These are phyloP conservation scores for Austroboletus novae-zelandiae DNA, from an alignment of 1,284 basidiomycete genomes.

Conservation along the genomic window DNA sequence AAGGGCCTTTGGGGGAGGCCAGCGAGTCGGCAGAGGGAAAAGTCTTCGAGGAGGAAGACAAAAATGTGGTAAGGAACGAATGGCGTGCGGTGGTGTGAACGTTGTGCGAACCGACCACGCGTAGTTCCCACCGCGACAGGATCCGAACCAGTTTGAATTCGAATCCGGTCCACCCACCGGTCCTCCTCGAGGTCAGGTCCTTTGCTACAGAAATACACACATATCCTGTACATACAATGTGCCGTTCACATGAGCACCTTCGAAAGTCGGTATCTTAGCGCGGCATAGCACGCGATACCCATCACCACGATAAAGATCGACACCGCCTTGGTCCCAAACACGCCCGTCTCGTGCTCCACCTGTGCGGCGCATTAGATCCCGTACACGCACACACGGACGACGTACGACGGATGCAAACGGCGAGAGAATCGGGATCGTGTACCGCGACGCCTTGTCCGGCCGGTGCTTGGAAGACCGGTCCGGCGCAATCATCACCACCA, in stretches of 20 bases:
- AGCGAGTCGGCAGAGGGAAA: constrained; percentile 14
- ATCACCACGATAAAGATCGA: constrained; percentile 36
- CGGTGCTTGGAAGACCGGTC: constrained; percentile 29
- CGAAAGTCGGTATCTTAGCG: constrained; percentile 25
- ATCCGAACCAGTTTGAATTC: constrained; percentile 23
- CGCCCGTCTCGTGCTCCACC: constrained; percentile 63
- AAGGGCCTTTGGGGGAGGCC: constrained; percentile 13
- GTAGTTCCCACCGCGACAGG: constrained; percentile 24
- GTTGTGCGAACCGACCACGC: constrained; percentile 16
- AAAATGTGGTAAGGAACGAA: not conserved
- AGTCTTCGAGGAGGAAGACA: constrained; percentile 3
- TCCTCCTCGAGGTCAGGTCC: no score
- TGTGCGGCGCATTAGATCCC: constrained; percentile 27
- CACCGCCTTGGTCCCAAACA: constrained; percentile 46
- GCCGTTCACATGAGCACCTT: constrained; percentile 4
- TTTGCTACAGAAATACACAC: not conserved
- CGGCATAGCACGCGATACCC: constrained; percentile 39
- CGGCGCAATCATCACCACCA: constrained; percentile 31
- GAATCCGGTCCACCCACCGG: no score
- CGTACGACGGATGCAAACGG: constrained; percentile 67
- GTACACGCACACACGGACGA: constrained; percentile 5
- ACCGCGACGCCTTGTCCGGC: constrained; percentile 44
- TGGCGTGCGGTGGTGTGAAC: constrained; percentile 18
- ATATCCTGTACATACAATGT: not conserved
- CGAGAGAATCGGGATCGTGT: constrained; percentile 67